These are phyloP conservation scores for Favolaschia claudopus DNA, from an alignment of 768 basidiomycete species.

Conservation along the genomic window DNA sequence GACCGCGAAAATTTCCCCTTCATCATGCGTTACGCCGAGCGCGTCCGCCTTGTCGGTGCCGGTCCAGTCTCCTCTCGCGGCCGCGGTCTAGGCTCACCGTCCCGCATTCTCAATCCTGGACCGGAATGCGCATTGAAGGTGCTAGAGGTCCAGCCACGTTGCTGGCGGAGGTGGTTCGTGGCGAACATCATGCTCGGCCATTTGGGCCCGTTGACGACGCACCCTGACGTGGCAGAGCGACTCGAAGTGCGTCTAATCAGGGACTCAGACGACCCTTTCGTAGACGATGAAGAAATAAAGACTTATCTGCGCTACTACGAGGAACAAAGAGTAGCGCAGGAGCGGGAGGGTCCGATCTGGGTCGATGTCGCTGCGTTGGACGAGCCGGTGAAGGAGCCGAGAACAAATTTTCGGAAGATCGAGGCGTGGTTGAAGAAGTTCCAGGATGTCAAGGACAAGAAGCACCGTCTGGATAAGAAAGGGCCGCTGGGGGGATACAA, in stretches of 20 bases:
- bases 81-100: background rate
- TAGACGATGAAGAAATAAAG: conserved; percentile 1
- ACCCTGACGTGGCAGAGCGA: conserved; percentile 14
- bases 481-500: background rate
- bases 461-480: background rate
- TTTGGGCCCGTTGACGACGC: conserved; percentile 8
- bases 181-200: background rate
- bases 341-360: background rate
- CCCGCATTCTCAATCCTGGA: background rate
- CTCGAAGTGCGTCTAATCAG: conserved; percentile 17
- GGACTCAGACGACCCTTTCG: background rate
- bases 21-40: conserved; percentile 19
- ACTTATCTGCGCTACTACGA: background rate
- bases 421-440: conserved; percentile 19
- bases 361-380: conserved; percentile 1
- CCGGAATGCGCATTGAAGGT: conserved; percentile 10
- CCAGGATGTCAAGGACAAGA: background rate
- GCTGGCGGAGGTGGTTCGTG: background rate
- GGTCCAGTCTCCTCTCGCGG: background rate
- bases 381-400: too few species aligned
- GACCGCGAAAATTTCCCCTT: background rate
- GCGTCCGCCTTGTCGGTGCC: conserved; percentile 13
- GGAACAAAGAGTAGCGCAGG: background rate
- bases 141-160: conserved; percentile 17
- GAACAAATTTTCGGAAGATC: background rate